Base-by-base conservation (phyloP, 2,329 filamentous ascomycete genomes). In the Aspergillus sp. region DNA sequence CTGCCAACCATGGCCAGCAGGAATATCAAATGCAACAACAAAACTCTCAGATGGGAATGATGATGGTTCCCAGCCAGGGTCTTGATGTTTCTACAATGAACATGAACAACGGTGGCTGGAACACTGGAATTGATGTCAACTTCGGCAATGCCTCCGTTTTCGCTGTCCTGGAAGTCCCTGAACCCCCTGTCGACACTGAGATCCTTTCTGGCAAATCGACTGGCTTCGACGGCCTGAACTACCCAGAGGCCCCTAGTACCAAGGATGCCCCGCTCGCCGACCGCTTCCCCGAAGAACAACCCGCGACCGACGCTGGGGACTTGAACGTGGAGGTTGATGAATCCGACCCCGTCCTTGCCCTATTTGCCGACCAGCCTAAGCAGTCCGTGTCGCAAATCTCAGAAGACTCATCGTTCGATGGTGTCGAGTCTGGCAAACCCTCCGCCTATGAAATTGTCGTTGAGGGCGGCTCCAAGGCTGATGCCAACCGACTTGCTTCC, bases 31-130 rank as follows among this genome's bases (percentile, higher is more conserved):
- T 85, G 65, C 83, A 87, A 62, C 87, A 90, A 71, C 44, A 48
- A 48, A 88, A 75, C 64, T 73, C 78, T 24, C 83, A 85, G 57
- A 77, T 93, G 63, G 87, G 87, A 68, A 89, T 96, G 83, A 85
- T 89, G 57, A 89, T 93, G 83, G 86, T 96, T 47, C 90, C 91
- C 1, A 91, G 96, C 75, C 86, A 89, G 65, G 81, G 78, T 52
- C 81, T 92, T 74, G 89, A 96, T 68, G 87, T 92, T 66, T 85
- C 87, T 53, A 84, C 89, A 76, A 82, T 95, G 66, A 83, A 85
- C 66, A 73, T 92, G 45, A 72, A 68, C 60, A 74, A 66, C 53
- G 67, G 65, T 42, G 72, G 74, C 20, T 80, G 78, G 76, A 78
- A 77, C 62, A 74, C 76, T 5, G 76, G 75, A 2, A 76, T 79